These are phyloP conservation scores for Arthrobotrys pseudoclavata DNA, from an alignment of 2,329 filamentous ascomycete species.

Conservation along the genomic window DNA sequence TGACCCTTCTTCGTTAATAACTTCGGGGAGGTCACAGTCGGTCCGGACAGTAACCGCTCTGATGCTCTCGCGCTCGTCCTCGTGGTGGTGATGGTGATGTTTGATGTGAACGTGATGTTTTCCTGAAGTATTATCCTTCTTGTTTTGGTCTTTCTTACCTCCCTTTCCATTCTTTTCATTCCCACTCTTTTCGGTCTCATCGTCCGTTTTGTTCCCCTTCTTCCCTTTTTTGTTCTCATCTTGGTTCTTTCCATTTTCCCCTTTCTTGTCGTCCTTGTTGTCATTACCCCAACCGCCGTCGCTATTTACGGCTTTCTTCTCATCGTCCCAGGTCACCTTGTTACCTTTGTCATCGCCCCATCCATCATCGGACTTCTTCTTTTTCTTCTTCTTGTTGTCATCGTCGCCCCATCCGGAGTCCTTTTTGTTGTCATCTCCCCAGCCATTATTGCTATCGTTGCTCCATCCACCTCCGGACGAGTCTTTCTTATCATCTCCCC, in stretches of 20 bases:
- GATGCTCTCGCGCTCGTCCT: neutral
- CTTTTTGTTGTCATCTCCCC: conserved; percentile 26
- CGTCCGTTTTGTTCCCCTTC: conserved; percentile 33
- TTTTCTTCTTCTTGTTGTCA: conserved; percentile 3
- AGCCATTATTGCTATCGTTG: conserved; percentile 20
- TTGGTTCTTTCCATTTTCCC: conserved; percentile 25
- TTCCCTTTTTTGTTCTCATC: conserved; percentile 35
- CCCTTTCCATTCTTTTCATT: conserved; percentile 32
- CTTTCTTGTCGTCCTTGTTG: conserved; percentile 23
- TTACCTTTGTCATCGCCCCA: conserved; percentile 24
- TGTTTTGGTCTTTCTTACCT: conserved; percentile 27
- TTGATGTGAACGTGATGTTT: conserved; percentile 26
- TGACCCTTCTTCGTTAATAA: conserved; percentile 33
- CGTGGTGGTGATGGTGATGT: conserved; percentile 56
- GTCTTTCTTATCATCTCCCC: neutral
- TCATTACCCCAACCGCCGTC: conserved; percentile 14
- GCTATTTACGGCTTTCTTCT: neutral
- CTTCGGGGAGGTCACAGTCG: conserved; percentile 20
- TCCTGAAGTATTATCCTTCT: conserved; percentile 12
- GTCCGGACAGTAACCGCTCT: conserved; percentile 38
- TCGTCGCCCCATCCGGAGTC: conserved; percentile 3
- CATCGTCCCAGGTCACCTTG: conserved; percentile 1
- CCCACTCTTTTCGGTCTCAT: conserved; percentile 29
- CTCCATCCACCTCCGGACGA: neutral
- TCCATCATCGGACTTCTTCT: conserved; percentile 10